Base-by-base conservation (phyloP, 345 rosid species). In the Euclidium syriacum region DNA sequence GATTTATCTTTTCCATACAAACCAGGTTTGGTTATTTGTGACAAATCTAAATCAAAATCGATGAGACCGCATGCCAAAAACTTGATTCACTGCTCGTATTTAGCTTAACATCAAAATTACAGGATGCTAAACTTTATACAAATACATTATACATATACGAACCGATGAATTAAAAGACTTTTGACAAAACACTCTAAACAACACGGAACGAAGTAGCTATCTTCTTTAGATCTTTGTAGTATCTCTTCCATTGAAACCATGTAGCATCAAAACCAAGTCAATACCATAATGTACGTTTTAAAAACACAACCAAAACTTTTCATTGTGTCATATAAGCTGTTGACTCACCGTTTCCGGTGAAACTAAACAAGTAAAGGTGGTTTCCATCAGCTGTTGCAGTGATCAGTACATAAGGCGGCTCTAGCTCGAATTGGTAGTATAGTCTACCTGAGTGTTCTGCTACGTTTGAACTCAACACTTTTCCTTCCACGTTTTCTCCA, bases 181-280 rank as follows among this genome's bases (percentile, higher is more conserved):
- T 9, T 3, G 7, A 22, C 2, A 12, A 39, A 50, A 12, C 50
- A 4, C 30, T 54, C 73, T 86, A 88, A 52, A 68, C 81, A 6
- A 91, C 84, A 12, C 96, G 96, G 75, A 91, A 91, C 2, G 98
- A 88, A 41, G 85, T 90, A 0, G 98, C 77, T 50, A 91, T 91
- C 83, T 57, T 81, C 80, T 91, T 91, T 62, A 91, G 74, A 67
- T 91, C 98, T 69, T 77, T 77, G 81, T 83, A 91, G 65, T 88
- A 83, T 70, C 98, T 85, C 79, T 91, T 91, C 98, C 98, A 91
- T 32, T 88, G 96, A 70, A 88, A 95, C 58, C 98, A 95, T 88
- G 27, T 73, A 55, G 59, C 49, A 63, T 18, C 22, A 23, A 44
- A 39, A 30, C 10, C 18, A 52, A 44, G 1, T 0, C 2, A 38